phyloP scores from a whole-genome alignment of 148 eudicot species.

The Camellia sinensis region DNA sequence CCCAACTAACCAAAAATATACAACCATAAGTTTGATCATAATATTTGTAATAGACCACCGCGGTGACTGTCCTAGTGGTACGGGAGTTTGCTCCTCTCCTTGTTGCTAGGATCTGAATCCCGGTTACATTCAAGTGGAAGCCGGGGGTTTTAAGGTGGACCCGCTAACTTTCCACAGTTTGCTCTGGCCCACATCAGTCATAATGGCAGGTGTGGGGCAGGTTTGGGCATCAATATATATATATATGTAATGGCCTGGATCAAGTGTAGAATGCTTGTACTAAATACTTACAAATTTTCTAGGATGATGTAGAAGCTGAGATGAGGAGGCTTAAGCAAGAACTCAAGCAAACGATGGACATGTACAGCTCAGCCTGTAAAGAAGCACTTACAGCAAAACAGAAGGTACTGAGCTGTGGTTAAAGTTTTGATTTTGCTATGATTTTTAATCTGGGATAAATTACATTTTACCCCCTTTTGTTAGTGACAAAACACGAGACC shows the following conservation, averaged over 20 bases:
- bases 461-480: too few species aligned
- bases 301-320: constrained; percentile 85
- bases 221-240: too few species aligned
- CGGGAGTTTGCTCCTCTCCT: too few species aligned
- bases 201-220: too few species aligned
- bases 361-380: constrained; percentile 85
- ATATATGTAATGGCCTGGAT: not conserved
- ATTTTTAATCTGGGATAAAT: too few species aligned
- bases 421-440: not conserved
- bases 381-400: constrained; percentile 83
- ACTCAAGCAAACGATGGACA: constrained; percentile 88
- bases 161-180: too few species aligned
- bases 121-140: too few species aligned
- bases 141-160: too few species aligned
- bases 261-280: not conserved
- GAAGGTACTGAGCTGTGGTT: constrained; percentile 36
- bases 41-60: not conserved
- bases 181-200: too few species aligned
- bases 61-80: too few species aligned
- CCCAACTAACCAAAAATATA: not conserved
- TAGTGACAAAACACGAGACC: too few species aligned
- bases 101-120: too few species aligned
- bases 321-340: constrained; percentile 83
- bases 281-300: not conserved
- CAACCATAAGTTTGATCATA: not conserved